Base-by-base conservation (phyloP, 768 basidiomycete genomes). In the Suillus americanus region DNA sequence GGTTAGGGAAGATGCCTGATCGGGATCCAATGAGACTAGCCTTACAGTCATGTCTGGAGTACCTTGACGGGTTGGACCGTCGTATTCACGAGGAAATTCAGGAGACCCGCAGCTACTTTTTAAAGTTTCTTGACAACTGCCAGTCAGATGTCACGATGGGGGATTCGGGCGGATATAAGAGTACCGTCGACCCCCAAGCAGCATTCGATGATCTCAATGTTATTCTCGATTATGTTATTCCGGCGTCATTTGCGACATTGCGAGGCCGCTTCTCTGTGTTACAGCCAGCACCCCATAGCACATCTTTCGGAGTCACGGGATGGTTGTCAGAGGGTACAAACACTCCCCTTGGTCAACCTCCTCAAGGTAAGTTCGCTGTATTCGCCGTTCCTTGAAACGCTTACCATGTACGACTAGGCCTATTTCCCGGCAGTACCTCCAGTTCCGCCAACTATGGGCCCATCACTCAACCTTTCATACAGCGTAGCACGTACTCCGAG, bases 401-500 rank as follows among this genome's bases (percentile, higher is more conserved):
- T 53, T 5, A 30, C 28, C 28, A 30, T 53, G 4, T 20, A 16
- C 28, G 4, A 30, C 51, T 16, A 53, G 51, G 28, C 18, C 16
- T 2, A 30, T 18, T 8, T 1, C 16, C 18, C 9, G 14, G 9
- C 28, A 10, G 28, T 4, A 30, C 51, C 16, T 9, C 18, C 28
- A 20, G 18, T 53, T 30, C 9, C 9, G 18, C 16, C 18, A 18
- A 10, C 28, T 20, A 53, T 53, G 28, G 9, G 51, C 51, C 28
- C 8, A 28, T 16, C 5, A 3, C 51, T 28, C 51, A 53, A 18
- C 18, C 51, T 30, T 30, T 18, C 13, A 7, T 51, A 28, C 23
- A 7, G 14, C 7, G 25, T 13, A 25, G 3, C 48, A 50, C 48
- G 25, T 28, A 16, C 50, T 28, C 25, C 16, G 25, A 97, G 80